Evolutionary conservation across 139 green algal genomes (phyloP).

Genomic region (Haematococcus sp.): DNA sequence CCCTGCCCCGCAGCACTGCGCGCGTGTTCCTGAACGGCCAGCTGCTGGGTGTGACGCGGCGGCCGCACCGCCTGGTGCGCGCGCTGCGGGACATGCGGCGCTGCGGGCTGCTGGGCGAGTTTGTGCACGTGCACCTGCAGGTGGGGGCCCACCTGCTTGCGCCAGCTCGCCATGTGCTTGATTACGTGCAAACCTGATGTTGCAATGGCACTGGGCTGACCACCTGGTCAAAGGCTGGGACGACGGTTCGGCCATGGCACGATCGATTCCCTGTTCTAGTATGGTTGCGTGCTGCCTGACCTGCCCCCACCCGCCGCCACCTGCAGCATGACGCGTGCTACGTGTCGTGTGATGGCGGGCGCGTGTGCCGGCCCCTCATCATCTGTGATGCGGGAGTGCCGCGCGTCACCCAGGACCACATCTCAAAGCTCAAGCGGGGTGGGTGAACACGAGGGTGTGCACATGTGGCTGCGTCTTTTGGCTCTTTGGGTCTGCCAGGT

Average conservation of each 20-base stretch:
- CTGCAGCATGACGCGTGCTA: slow-evolving; percentile 39
- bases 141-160: slow-evolving; percentile 4
- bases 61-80: slow-evolving; percentile 52
- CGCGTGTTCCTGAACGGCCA: slow-evolving; percentile 94
- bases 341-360: slow-evolving; percentile 84
- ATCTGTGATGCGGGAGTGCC: slow-evolving; percentile 91
- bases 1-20: slow-evolving; percentile 19
- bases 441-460: neutral
- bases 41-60: slow-evolving; percentile 81
- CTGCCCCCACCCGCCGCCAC: too few species aligned
- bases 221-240: too few species aligned
- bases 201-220: too few species aligned
- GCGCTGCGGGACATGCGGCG: slow-evolving; percentile 47
- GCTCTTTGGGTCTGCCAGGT: neutral
- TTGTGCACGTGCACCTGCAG: slow-evolving; percentile 82
- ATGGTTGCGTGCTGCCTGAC: too few species aligned
- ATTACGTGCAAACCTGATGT: too few species aligned
- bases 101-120: slow-evolving; percentile 76
- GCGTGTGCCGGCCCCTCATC: slow-evolving; percentile 96
- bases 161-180: too few species aligned
- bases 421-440: slow-evolving; percentile 48
- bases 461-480: neutral
- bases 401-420: slow-evolving; percentile 73
- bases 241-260: too few species aligned
- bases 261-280: too few species aligned